A percentile compares a stretch with the other conserved stretches of the same genome.
These are phyloP conservation scores for Geosmithia morbida DNA, from an alignment of 2,329 filamentous ascomycete genomes.

Conservation along the genomic window DNA sequence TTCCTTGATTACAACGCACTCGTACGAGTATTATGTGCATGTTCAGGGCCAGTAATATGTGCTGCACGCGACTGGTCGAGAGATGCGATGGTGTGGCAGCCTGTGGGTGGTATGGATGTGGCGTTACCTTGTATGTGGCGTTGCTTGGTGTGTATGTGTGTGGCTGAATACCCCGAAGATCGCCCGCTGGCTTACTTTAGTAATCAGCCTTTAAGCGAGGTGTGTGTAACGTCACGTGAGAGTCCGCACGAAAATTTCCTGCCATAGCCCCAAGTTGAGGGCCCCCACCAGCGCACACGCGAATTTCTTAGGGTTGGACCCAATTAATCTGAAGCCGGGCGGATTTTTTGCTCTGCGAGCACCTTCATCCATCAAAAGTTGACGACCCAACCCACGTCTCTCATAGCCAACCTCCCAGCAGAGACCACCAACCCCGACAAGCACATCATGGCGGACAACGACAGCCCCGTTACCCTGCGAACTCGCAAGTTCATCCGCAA, in stretches of 20 bases:
- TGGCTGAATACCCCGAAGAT: not conserved
- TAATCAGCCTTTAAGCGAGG: not conserved
- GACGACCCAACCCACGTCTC: slow-evolving; percentile 1
- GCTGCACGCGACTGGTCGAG: not conserved
- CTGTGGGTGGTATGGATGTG: no score
- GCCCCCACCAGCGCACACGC: slow-evolving; percentile 4
- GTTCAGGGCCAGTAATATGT: no score
- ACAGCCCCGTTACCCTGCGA: slow-evolving; percentile 68
- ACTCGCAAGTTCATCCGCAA: slow-evolving; percentile 99
- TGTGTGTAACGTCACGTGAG: not conserved
- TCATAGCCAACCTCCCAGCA: slow-evolving; percentile 12
- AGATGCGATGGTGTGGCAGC: not conserved
- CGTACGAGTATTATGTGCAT: no score
- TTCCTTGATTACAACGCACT: no score
- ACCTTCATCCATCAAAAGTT: slow-evolving; percentile 4
- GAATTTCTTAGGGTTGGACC: slow-evolving; percentile 28
- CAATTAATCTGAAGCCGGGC: slow-evolving; percentile 20
- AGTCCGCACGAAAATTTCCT: not conserved
- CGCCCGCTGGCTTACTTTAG: not conserved
- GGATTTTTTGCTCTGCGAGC: slow-evolving; percentile 17
- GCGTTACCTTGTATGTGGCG: not conserved
- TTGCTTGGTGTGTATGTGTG: not conserved
- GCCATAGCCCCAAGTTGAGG: not conserved
- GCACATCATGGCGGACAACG: slow-evolving; percentile 65
- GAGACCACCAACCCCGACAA: slow-evolving; percentile 32